Evolutionary conservation across 2,329 filamentous ascomycete species (phyloP), one percentile per base, ranked within the genome.

Genomic region (Knufia petricola): DNA sequence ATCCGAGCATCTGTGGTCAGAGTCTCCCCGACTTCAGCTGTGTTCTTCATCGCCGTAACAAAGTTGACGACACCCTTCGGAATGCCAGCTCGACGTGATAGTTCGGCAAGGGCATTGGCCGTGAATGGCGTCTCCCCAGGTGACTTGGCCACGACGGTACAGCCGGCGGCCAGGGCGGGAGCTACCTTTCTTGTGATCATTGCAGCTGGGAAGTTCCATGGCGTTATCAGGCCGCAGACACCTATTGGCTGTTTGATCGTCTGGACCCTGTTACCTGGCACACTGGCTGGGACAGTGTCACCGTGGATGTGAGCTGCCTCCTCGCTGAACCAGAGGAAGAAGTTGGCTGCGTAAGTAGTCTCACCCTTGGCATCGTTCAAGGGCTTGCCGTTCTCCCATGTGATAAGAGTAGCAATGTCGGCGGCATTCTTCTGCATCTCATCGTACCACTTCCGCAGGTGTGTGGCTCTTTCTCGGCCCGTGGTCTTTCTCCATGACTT

Each of bases 111-210:
- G 1, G 90, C 90, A 31, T 95, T 81, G 0, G 87, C 81, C 20
- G 89, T 94, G 64, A 90, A 92, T 0, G 90, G 92, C 1, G 92
- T 95, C 72, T 96, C 90, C 42, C 83, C 82, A 1, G 90, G 89
- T 13, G 88, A 84, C 67, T 98, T 98, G 60, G 82, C 82, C 1
- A 96, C 89, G 1, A 94, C 85, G 0, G 90, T 95, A 69, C 90
- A 96, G 50, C 92, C 92, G n/a, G 88, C 89, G 15, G 92, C 92
- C 49, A 96, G 74, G 8, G 78, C 78, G 3, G 79, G 71, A 1
- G 62, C 72, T 28, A 72, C 67, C 58, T 75, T 75, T 17, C 72
- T 62, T 2, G 72, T 74, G 40, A 75, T 70, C 72, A 75, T 75
- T 1, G 72, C 72, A 20, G 71, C 71, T 3, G 72, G 72, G 60